phyloP scores from a whole-genome alignment of 148 eudicot genomes.

The Nepenthes mirabilis region DNA sequence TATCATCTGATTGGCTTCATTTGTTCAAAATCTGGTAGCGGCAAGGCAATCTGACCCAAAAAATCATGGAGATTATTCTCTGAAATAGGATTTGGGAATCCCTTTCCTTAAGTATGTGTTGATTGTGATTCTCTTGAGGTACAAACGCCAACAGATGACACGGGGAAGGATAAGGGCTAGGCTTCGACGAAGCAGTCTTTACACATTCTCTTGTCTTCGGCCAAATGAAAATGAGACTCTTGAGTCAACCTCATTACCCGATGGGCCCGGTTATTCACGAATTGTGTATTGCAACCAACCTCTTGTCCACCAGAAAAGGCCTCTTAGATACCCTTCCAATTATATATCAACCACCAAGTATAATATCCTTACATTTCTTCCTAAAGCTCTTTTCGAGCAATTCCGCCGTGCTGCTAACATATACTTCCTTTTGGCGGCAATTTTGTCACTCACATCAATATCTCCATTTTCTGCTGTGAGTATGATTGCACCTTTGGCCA shows the following conservation, averaged over 20 bases:
- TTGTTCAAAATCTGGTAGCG: too few relatives aligned
- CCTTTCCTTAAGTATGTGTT: slow-evolving; percentile 10
- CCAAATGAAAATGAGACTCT: slow-evolving; percentile 14
- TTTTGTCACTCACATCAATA: slow-evolving; percentile 55
- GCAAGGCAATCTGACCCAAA: too few relatives aligned
- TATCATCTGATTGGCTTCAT: too few relatives aligned
- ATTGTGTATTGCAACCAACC: slow-evolving; percentile 70
- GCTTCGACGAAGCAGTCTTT: slow-evolving; percentile 53
- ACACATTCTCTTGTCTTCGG: slow-evolving; percentile 56
- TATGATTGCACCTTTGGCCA: slow-evolving; percentile 85
- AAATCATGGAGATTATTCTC: too few relatives aligned
- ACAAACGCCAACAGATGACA: slow-evolving; percentile 28
- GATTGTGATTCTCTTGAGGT: slow-evolving; percentile 14
- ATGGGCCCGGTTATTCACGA: slow-evolving; percentile 66
- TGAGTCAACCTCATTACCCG: slow-evolving; percentile 27
- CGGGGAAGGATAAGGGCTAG: slow-evolving; percentile 62
- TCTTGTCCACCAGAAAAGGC: slow-evolving; percentile 40
- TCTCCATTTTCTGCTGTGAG: slow-evolving; percentile 74
- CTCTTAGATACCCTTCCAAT: slow-evolving; percentile 53
- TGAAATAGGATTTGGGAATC: background rate
- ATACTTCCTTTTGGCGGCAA: slow-evolving; percentile 74
- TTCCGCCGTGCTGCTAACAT: slow-evolving; percentile 91
- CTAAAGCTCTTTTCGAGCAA: slow-evolving; percentile 89
- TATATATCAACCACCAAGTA: slow-evolving; percentile 89
- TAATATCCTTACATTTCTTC: slow-evolving; percentile 55